Evolutionary conservation across 192 early-diverging fungal species (phyloP).

Genomic region (Dissophora globulifera): DNA sequence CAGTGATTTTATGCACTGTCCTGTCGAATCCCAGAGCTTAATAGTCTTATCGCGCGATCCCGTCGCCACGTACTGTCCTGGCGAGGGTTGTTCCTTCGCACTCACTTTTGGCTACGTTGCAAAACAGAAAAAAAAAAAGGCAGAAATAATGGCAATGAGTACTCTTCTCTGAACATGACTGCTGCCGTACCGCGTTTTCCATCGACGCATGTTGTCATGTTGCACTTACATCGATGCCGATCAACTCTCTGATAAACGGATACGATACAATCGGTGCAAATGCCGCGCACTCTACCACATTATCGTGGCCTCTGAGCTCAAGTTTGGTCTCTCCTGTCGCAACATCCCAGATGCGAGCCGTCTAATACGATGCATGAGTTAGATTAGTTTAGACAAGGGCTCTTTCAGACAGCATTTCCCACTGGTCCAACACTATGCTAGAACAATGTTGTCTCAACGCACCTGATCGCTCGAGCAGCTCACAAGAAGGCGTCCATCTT

Average conservation of each 20-base stretch:
- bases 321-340: slow-evolving; percentile 76
- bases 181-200: too few relatives aligned
- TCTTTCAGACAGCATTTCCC: not conserved
- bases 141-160: not conserved
- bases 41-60: slow-evolving; percentile 93
- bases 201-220: too few relatives aligned
- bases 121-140: too few relatives aligned
- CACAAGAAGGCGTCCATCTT: slow-evolving; percentile 78
- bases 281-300: slow-evolving; percentile 92
- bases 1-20: slow-evolving; percentile 80
- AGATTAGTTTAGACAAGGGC: not conserved
- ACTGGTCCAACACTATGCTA: too few relatives aligned
- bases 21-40: slow-evolving; percentile 83
- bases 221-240: slow-evolving; percentile 66
- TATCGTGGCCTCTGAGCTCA: slow-evolving; percentile 90
- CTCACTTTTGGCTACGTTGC: slow-evolving; percentile 47
- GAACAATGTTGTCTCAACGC: not conserved
- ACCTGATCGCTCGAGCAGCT: slow-evolving; percentile 90
- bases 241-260: slow-evolving; percentile 73
- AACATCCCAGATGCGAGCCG: slow-evolving; percentile 85
- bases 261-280: slow-evolving; percentile 82
- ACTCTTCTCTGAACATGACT: not conserved
- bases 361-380: slow-evolving; percentile 56
- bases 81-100: slow-evolving; percentile 56
- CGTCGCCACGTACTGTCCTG: slow-evolving; percentile 80